Base-by-base conservation (phyloP, 371 early-diverging fungal species). In the Rhizopus arrhizus region DNA sequence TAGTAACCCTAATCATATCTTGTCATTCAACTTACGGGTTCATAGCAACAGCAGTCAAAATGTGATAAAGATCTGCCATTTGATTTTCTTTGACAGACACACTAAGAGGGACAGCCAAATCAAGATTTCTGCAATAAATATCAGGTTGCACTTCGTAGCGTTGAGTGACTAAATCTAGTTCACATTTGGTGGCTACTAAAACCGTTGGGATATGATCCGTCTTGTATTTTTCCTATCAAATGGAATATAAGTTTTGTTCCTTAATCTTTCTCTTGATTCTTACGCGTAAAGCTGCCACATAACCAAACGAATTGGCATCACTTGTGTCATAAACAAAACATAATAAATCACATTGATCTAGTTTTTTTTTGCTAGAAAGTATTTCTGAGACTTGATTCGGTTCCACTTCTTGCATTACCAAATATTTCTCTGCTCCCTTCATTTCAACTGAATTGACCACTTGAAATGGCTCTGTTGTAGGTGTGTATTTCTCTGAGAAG, bases 381-480 rank as follows among this genome's bases (percentile, higher is more conserved):
- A 94, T 82, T 57, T 93, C 93, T 6, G 86, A 78, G 56, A 92
- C 93, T 55, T 85, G 80, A 40, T 82, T 86, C 1, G 87, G 75
- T 7, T 93, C 93, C 61, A 93, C 88, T 67, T 97, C 97, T 72
- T 95, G 91, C 89, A 98, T 85, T 68, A 96, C 95, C 11, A 98
- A 74, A 68, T 95, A 96, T 58, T 94, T 94, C 56, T 96, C 97
- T 7, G 88, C 81, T 0, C 97, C 97, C 58, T 91, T 90, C 68
- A 95, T 91, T 63, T 96, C 96, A 2, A 96, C 94, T 3, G 96
- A 90, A 70, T 96, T 97, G 4, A 97, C 97, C 0, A 90, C 94
- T 45, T 86, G 87, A 64, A 89, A 90, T 1, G 89, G 81, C 49
- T 83, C 83, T 4, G 84, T 78, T 0, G 97, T 93, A 0, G 95